phyloP scores from a whole-genome alignment of 371 early-diverging fungal genomes.

The Globomyces sp. region DNA sequence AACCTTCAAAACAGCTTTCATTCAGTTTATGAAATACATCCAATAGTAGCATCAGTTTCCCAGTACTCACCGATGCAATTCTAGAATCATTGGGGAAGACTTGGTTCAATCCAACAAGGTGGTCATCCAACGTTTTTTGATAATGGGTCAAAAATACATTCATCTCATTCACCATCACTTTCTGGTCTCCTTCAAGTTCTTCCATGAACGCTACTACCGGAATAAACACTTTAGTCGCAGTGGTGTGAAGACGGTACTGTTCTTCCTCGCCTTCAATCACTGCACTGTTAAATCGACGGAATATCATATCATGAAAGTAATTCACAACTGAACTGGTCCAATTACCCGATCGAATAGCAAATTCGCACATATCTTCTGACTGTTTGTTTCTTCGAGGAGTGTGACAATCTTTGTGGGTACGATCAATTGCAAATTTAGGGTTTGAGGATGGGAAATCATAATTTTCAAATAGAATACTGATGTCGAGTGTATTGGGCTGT shows the following conservation, averaged over 20 bases:
- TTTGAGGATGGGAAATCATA: not conserved
- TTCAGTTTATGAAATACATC: not conserved
- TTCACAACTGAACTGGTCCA: not conserved
- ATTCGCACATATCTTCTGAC: not conserved
- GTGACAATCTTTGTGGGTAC: slow-evolving; percentile 15
- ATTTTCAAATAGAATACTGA: not conserved
- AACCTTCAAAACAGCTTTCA: not conserved
- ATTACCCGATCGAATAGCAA: no score
- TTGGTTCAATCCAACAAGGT: no score
- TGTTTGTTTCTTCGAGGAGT: slow-evolving; percentile 23
- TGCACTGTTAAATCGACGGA: not conserved
- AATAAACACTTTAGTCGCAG: not conserved
- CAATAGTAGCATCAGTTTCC: slow-evolving; percentile 3
- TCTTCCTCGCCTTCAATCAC: not conserved
- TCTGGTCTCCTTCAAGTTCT: not conserved
- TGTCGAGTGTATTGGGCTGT: not conserved
- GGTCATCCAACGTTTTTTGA: no score
- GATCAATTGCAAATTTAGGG: slow-evolving; percentile 15
- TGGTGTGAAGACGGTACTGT: not conserved
- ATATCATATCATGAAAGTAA: not conserved
- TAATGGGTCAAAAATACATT: not conserved
- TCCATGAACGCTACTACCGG: not conserved
- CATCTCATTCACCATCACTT: no score
- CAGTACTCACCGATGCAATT: slow-evolving; percentile 1
- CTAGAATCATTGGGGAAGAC: slow-evolving; percentile 1